Evolutionary conservation across 2,329 filamentous ascomycete species (phyloP), one percentile per base, ranked within the genome.

Genomic region (Claviceps sp.): DNA sequence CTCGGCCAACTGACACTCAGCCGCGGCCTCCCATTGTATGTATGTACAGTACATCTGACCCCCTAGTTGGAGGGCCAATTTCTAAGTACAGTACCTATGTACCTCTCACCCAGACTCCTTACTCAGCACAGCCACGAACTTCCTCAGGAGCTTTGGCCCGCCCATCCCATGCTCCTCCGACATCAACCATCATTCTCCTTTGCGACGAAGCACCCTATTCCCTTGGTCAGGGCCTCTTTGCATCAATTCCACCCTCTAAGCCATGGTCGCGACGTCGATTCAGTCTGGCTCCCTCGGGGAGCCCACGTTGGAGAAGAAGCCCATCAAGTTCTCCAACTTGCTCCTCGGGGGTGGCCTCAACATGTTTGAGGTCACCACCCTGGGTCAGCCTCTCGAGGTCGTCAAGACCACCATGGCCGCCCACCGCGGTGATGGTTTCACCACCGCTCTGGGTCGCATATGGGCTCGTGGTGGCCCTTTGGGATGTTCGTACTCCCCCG

Each of bases 381-480:
- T 78, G 59, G 73, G 74, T 60, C 78, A 94, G 81, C 93, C 93
- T 61, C 80, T 98, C 70, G 93, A 98, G 79, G 93, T 98, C 72
- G 81, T 87, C 78, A 98, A 98, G 86, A 98, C 93, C 66, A 97
- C 93, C 71, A 97, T 98, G 88, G 93, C 93, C 65, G 93, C 93
- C 62, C 93, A 98, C 75, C 85, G 93, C 72, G 79, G 81, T 64
- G 91, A 97, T 70, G 84, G 82, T 71, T 93, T 98, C 74, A 76
- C 76, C 59, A 77, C 82, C 61, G 86, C 93, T 66, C 82, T 97
- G 67, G 72, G 75, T 65, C 84, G 88, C 69, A 87, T 97, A 73
- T 98, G 93, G 93, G 76, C 81, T 68, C 88, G 93, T 73, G 93
- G 93, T 72, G 93, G 93, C 74, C 76, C 86, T 65, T 76, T 95